Conservation (phyloP, 495 filamentous ascomycete genomes). For the Lasiosphaeria ovina region DNA sequence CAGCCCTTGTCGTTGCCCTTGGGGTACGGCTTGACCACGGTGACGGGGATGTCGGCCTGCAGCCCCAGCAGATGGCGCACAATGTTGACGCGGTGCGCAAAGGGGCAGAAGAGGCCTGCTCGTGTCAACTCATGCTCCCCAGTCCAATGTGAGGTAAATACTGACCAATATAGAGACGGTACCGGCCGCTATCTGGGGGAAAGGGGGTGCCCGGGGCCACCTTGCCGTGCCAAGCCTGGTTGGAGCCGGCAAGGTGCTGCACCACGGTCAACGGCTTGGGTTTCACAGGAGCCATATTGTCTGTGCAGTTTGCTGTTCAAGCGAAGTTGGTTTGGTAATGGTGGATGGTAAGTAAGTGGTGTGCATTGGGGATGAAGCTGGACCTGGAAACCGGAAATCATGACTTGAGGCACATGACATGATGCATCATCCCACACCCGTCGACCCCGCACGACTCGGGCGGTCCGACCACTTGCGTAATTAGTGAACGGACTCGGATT, state of each 20-base stretch:
- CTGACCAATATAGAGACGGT: constrained; percentile 63
- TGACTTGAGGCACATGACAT: too few species aligned
- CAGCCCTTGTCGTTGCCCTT: constrained; percentile 27
- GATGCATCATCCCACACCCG: too few species aligned
- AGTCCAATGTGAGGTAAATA: constrained; percentile 28
- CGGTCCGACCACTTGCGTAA: too few species aligned
- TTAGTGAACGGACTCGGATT: too few species aligned
- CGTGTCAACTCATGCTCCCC: too few species aligned
- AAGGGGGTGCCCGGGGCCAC: constrained; percentile 27
- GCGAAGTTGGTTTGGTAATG: too few species aligned
- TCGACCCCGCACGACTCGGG: too few species aligned
- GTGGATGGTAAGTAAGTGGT: too few species aligned
- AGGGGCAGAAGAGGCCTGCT: constrained; percentile 23
- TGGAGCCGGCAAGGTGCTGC: constrained; percentile 11
- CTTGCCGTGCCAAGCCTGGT: constrained; percentile 16
- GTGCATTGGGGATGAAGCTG: too few species aligned
- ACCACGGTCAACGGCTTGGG: constrained; percentile 1
- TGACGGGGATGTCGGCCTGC: constrained; percentile 61
- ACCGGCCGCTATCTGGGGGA: constrained; percentile 65
- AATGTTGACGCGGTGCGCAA: constrained; percentile 69
- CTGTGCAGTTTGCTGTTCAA: too few species aligned
- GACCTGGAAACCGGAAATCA: too few species aligned
- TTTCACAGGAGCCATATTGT: too few species aligned
- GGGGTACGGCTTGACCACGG: constrained; percentile 46
- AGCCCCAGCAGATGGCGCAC: constrained; percentile 68